phyloP scores from a whole-genome alignment of 805 yeast species.

The Ogataea populi-albae region DNA sequence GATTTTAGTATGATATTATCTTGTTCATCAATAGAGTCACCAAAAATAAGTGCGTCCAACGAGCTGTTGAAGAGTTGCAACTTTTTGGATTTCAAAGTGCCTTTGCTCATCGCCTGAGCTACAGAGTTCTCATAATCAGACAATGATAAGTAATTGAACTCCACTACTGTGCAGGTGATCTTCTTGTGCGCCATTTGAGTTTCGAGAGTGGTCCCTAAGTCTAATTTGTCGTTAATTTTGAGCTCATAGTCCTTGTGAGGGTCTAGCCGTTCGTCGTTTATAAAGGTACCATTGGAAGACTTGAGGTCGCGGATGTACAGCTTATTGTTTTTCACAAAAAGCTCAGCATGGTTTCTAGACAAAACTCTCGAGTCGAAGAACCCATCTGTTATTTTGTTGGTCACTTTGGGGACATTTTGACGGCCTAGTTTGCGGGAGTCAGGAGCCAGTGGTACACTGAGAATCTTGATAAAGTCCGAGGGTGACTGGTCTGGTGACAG shows the following conservation, averaged over 20 bases:
- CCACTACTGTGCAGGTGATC: conserved; percentile 80
- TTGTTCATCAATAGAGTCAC: conserved; percentile 34
- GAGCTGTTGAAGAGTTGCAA: conserved; percentile 34
- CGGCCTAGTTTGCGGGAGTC: conserved; percentile 85
- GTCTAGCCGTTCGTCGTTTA: conserved; percentile 70
- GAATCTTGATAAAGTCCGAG: conserved; percentile 57
- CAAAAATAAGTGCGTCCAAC: conserved; percentile 35
- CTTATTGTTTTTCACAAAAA: conserved; percentile 61
- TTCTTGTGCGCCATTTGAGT: conserved; percentile 70
- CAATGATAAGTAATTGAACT: conserved; percentile 56
- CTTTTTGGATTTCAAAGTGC: conserved; percentile 25
- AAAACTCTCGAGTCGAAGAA: conserved; percentile 92
- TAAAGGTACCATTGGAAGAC: conserved; percentile 91
- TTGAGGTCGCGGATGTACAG: conserved; percentile 82
- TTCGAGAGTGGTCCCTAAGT: conserved; percentile 88
- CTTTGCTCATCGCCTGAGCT: conserved; percentile 25
- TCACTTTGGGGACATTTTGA: conserved; percentile 66
- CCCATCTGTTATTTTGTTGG: conserved; percentile 74
- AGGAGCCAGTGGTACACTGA: conserved; percentile 78
- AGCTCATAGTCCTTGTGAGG: conserved; percentile 63
- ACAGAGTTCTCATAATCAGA: conserved; percentile 26
- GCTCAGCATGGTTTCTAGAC: conserved; percentile 90
- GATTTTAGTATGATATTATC: conserved; percentile 28
- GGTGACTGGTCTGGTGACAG: conserved; percentile 79
- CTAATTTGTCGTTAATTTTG: conserved; percentile 80